A percentile compares a stretch with the other conserved stretches of the same genome.
phyloP scores from a whole-genome alignment of 805 yeast genomes.

The Candida dendrica region DNA sequence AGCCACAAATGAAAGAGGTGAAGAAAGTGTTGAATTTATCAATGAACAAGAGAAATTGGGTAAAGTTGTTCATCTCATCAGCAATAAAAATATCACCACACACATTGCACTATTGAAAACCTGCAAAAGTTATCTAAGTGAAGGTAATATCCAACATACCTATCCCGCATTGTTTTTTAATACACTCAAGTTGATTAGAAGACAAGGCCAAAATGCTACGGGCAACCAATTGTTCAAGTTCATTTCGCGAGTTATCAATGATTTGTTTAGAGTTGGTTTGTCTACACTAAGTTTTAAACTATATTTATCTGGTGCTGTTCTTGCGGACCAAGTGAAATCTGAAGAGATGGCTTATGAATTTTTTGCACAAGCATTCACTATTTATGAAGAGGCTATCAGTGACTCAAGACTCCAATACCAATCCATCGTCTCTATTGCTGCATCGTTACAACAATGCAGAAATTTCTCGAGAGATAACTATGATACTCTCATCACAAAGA shows the following conservation, averaged over 20 bases:
- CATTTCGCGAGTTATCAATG: slow-evolving; percentile 61
- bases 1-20: slow-evolving; percentile 11
- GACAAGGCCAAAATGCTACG: slow-evolving; percentile 22
- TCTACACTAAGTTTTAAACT: slow-evolving; percentile 33
- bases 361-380: slow-evolving; percentile 78
- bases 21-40: slow-evolving; percentile 29
- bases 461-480: slow-evolving; percentile 59
- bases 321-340: slow-evolving; percentile 71
- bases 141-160: slow-evolving; percentile 58
- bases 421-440: slow-evolving; percentile 42
- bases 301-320: slow-evolving; percentile 58
- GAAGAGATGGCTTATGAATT: slow-evolving; percentile 80
- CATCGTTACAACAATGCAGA: slow-evolving; percentile 44
- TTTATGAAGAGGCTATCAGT: slow-evolving; percentile 62
- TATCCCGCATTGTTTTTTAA: slow-evolving; percentile 70
- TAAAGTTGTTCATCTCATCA: slow-evolving; percentile 59
- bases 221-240: slow-evolving; percentile 53
- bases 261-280: slow-evolving; percentile 40
- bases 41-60: slow-evolving; percentile 56
- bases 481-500: slow-evolving; percentile 74
- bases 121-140: slow-evolving; percentile 41
- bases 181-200: slow-evolving; percentile 53
- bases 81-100: slow-evolving; percentile 36
- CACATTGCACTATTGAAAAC: slow-evolving; percentile 39
- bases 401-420: slow-evolving; percentile 49